These are phyloP conservation scores for Paraphoma sp. DNA, from an alignment of 2,329 filamentous ascomycete species.

Conservation along the genomic window DNA sequence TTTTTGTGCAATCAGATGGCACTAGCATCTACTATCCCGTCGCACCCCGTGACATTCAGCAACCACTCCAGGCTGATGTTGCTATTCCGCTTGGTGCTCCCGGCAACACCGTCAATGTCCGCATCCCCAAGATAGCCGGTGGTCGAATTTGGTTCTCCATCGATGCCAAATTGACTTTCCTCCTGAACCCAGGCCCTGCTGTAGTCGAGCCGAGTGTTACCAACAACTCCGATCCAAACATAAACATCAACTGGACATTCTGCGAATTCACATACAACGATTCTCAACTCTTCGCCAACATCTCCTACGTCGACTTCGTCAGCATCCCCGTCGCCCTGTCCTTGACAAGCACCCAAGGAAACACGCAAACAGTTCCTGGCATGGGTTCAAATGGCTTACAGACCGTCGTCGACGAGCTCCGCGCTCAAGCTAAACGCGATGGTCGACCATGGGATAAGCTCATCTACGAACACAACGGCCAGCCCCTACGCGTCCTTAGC, in stretches of 20 bases:
- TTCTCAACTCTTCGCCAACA: slow-evolving; percentile 58
- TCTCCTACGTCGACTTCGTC: slow-evolving; percentile 80
- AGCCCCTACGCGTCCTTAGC: slow-evolving; percentile 49
- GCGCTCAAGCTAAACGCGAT: slow-evolving; percentile 63
- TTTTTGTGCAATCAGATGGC: slow-evolving; percentile 71
- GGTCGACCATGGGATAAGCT: slow-evolving; percentile 67
- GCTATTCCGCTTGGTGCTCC: slow-evolving; percentile 69
- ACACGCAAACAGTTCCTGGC: slow-evolving; percentile 59
- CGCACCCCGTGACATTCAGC: slow-evolving; percentile 61
- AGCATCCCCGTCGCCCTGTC: slow-evolving; percentile 50
- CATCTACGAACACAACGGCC: slow-evolving; percentile 52
- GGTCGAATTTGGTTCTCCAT: slow-evolving; percentile 76
- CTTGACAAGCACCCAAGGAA: slow-evolving; percentile 53
- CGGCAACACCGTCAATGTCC: slow-evolving; percentile 65
- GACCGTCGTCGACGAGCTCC: slow-evolving; percentile 61
- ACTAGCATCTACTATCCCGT: slow-evolving; percentile 68
- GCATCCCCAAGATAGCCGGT: slow-evolving; percentile 73
- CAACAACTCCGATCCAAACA: slow-evolving; percentile 62
- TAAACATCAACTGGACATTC: slow-evolving; percentile 54
- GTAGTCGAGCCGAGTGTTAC: slow-evolving; percentile 77
- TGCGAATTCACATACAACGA: slow-evolving; percentile 58
- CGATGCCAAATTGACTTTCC: slow-evolving; percentile 68
- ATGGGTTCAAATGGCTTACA: slow-evolving; percentile 65
- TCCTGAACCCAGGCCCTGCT: slow-evolving; percentile 73
- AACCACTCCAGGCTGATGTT: slow-evolving; percentile 63